Evolutionary conservation across 352 stramenopile species (phyloP).

Genomic region (Phytophthora cajani): DNA sequence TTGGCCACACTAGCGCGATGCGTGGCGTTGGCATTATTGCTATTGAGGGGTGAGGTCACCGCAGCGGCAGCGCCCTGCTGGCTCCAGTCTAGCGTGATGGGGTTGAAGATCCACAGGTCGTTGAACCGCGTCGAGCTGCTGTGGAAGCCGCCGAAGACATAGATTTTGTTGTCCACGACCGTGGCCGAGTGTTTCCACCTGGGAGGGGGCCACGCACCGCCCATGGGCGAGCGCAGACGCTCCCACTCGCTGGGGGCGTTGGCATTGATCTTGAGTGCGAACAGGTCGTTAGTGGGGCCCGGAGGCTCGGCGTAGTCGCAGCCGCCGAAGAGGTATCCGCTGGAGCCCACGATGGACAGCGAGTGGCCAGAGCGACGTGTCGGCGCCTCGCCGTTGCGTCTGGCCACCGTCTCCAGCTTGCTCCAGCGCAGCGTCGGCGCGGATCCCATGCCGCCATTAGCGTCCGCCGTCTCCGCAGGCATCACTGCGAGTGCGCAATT

Average conservation of each 20-base stretch:
- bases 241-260: constrained; percentile 80
- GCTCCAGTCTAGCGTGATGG: constrained; percentile 92
- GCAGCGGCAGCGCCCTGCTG: constrained; percentile 38
- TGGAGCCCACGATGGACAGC: constrained; percentile 91
- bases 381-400: constrained; percentile 86
- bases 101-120: constrained; percentile 97
- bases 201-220: constrained; percentile 42
- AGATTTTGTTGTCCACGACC: constrained; percentile 88
- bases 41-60: constrained; percentile 2
- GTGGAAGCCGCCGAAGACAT: constrained; percentile 96
- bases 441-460: not conserved
- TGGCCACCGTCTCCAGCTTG: constrained; percentile 53
- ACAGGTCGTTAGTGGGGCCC: constrained; percentile 94
- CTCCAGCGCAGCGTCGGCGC: constrained; percentile 54
- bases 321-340: constrained; percentile 94
- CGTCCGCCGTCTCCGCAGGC: constrained; percentile 4
- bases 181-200: constrained; percentile 93
- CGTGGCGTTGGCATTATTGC: constrained; percentile 45
- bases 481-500: constrained; percentile 13
- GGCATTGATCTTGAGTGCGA: constrained; percentile 90
- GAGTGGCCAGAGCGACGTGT: constrained; percentile 93
- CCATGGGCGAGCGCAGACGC: constrained; percentile 52
- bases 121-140: constrained; percentile 91
- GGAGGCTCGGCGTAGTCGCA: constrained; percentile 89
- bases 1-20: constrained; percentile 45